phyloP scores from a whole-genome alignment of 192 early-diverging fungal genomes.

The Podila horticola region DNA sequence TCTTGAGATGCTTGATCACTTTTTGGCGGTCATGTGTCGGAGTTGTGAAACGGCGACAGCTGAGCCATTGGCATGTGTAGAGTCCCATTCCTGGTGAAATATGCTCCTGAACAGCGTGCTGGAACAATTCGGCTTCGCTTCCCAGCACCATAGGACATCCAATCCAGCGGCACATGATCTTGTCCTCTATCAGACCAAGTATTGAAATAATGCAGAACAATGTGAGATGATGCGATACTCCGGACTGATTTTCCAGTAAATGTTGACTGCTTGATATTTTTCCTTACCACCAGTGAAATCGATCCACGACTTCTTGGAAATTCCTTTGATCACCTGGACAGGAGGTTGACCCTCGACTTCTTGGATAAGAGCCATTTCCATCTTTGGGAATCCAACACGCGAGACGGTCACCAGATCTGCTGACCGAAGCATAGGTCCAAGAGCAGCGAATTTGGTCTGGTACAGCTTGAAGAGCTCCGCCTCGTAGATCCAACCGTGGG shows the following conservation, averaged over 20 bases:
- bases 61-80: slow-evolving; percentile 63
- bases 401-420: slow-evolving; percentile 44
- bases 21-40: slow-evolving; percentile 38
- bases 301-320: slow-evolving; percentile 47
- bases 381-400: slow-evolving; percentile 50
- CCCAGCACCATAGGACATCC: slow-evolving; percentile 55
- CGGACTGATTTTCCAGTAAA: too few relatives aligned
- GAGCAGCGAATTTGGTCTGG: slow-evolving; percentile 51
- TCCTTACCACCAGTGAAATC: slow-evolving; percentile 45
- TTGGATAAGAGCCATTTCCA: slow-evolving; percentile 42
- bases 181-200: slow-evolving; percentile 33
- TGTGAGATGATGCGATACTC: too few relatives aligned
- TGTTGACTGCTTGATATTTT: too few relatives aligned
- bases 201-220: background rate
- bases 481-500: slow-evolving; percentile 45
- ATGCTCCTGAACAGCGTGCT: slow-evolving; percentile 64
- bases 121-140: slow-evolving; percentile 53
- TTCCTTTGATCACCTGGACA: slow-evolving; percentile 43
- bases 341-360: slow-evolving; percentile 23
- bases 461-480: slow-evolving; percentile 56
- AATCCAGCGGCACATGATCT: slow-evolving; percentile 60
- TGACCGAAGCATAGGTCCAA: slow-evolving; percentile 47
- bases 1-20: slow-evolving; percentile 60
- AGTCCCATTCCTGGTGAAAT: slow-evolving; percentile 33
- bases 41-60: slow-evolving; percentile 52